Evolutionary conservation across 768 basidiomycete species (phyloP).

Genomic region (Cystofilobasidium ferigula): DNA sequence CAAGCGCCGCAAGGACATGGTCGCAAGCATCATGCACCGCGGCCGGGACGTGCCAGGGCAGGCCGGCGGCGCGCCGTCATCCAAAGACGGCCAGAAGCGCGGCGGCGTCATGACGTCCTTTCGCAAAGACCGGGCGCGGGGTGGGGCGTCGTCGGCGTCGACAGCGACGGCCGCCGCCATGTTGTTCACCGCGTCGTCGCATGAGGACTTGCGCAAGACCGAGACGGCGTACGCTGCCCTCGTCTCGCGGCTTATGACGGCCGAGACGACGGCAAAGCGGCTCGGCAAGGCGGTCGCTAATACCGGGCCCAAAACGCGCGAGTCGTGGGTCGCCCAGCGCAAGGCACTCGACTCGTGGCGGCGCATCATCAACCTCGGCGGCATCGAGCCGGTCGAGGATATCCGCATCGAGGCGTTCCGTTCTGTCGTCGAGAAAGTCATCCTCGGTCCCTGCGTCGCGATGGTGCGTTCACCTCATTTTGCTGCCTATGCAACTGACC

Average conservation of each 20-base stretch:
- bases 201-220: slow-evolving; percentile 15
- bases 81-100: background rate
- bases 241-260: slow-evolving; percentile 11
- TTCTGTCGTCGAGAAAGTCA: slow-evolving; percentile 29
- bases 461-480: slow-evolving; percentile 31
- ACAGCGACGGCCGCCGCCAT: background rate
- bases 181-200: slow-evolving; percentile 14
- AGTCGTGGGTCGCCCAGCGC: slow-evolving; percentile 31
- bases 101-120: slow-evolving; percentile 27
- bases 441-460: slow-evolving; percentile 29
- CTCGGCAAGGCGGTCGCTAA: slow-evolving; percentile 35
- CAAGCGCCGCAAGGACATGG: slow-evolving; percentile 60
- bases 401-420: slow-evolving; percentile 34
- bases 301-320: slow-evolving; percentile 32
- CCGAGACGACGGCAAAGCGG: slow-evolving; percentile 25
- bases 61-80: slow-evolving; percentile 6
- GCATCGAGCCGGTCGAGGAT: slow-evolving; percentile 32
- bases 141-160: background rate
- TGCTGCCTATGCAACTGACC: background rate
- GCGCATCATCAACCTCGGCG: slow-evolving; percentile 33
- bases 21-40: slow-evolving; percentile 32
- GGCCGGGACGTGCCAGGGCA: slow-evolving; percentile 24
- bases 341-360: slow-evolving; percentile 31
- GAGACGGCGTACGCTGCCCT: slow-evolving; percentile 18
- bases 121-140: slow-evolving; percentile 33